Evolutionary conservation across 208 protist genomes (phyloP), one percentile per base, ranked within the genome.

Genomic region (Trypanosoma cruzi): DNA sequence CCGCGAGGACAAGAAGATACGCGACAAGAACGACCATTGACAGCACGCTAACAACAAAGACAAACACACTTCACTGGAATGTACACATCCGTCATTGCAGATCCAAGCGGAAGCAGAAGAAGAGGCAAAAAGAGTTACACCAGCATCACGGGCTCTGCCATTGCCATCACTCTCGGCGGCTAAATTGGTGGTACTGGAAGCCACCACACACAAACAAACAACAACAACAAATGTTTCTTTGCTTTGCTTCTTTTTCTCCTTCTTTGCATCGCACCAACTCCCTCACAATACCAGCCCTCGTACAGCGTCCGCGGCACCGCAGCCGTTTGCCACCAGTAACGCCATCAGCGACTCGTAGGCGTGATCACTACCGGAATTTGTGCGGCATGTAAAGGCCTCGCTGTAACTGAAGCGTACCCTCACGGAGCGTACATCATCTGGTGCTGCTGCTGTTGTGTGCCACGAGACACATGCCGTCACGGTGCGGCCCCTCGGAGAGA

Each of bases 1-100:
- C 46, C 22, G 59, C 64, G 3, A 88, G 61, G 46, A 92, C 79
- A 8, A 71, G 2, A 32, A 88, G 0, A 58, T 85, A 92, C 20
- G 78, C 61, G n/a, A 86, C 28, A 22, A 85, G 56, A 16, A 73
- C 26, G 11, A 68, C 46, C 54, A 68, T 64, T n/a, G 3, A 5
- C 44, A 3, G 44, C 44, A 22, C 16, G 44, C 44, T 22, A 64
- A 28, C 84, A 49, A 82, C 75, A 37, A 72, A 46, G 31, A 68
- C 37, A 24, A 66, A 67, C 0, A 53, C 64, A 55, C 48, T 8
- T 31, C 31, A 56, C 29, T 24, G 34, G 62, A 46, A 29, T n/a
- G n/a, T n/a, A n/a, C n/a, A n/a, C n/a, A n/a, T n/a, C n/a, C n/a
- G n/a, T n/a, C n/a, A n/a, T n/a, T n/a, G n/a, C n/a, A n/a, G n/a